phyloP scores from a whole-genome alignment of 2,329 filamentous ascomycete species.

The Calonectria ilicicola region DNA sequence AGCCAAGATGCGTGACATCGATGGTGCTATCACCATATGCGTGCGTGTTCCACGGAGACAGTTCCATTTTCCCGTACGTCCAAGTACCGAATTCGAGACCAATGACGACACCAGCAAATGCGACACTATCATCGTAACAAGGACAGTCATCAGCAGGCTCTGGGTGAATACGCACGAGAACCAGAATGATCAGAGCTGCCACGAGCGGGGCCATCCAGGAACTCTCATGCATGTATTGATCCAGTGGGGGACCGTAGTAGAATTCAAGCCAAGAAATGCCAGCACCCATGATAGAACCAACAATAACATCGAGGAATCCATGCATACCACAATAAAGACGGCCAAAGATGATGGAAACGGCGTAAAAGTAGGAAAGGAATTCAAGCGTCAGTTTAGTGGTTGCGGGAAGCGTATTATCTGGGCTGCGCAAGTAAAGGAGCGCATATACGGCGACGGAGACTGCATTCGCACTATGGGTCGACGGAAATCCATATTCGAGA shows the following conservation, averaged over 20 bases:
- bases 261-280: constrained; percentile 71
- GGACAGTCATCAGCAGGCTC: constrained; percentile 97
- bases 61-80: constrained; percentile 75
- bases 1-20: constrained; percentile 74
- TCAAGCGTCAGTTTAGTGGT: constrained; percentile 74
- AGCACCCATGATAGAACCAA: constrained; percentile 83
- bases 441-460: constrained; percentile 92
- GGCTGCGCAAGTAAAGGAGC: constrained; percentile 75
- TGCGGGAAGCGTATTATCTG: constrained; percentile 71
- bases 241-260: constrained; percentile 71
- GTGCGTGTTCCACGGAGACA: constrained; percentile 57
- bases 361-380: constrained; percentile 83
- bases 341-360: constrained; percentile 88
- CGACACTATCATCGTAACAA: constrained; percentile 95
- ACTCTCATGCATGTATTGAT: constrained; percentile 76
- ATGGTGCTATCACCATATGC: constrained; percentile 68
- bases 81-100: constrained; percentile 86
- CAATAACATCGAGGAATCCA: constrained; percentile 89
- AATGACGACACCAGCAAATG: constrained; percentile 91
- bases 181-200: constrained; percentile 74
- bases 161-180: constrained; percentile 89
- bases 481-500: constrained; percentile 96
- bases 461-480: constrained; percentile 96
- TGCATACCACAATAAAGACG: constrained; percentile 99
- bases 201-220: constrained; percentile 74